Percentiles rank a stretch among this genome's conserved stretches.
Conservation (phyloP, 2,329 filamentous ascomycete species). For the Fusarium neocosmosporiellum region DNA sequence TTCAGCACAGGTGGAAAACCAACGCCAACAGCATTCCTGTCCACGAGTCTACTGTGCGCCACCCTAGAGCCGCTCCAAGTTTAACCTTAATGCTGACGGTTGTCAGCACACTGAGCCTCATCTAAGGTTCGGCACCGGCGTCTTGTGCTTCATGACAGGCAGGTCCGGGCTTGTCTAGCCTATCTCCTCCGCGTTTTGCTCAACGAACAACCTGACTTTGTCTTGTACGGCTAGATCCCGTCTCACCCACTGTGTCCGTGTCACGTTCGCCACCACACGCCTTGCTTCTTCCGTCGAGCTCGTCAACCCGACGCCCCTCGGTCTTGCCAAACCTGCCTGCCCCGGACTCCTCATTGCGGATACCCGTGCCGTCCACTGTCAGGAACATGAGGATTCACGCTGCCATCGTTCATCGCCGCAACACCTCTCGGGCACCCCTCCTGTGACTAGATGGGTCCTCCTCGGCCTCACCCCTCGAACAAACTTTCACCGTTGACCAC, state of each 20-base stretch:
- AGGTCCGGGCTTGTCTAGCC: conserved; percentile 21
- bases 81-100: conserved; percentile 36
- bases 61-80: conserved; percentile 26
- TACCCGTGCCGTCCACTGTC: neutral
- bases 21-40: conserved; percentile 35
- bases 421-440: conserved; percentile 7
- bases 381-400: neutral
- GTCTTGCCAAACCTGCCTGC: neutral
- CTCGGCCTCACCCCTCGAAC: conserved; percentile 8
- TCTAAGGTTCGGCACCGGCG: conserved; percentile 37
- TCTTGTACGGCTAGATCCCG: conserved; percentile 32
- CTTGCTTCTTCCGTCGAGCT: conserved; percentile 36
- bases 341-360: conserved; percentile 5
- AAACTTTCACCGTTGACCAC: conserved; percentile 35
- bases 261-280: conserved; percentile 14
- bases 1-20: conserved; percentile 1
- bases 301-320: conserved; percentile 13
- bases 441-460: neutral
- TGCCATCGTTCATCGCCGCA: neutral
- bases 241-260: conserved; percentile 20
- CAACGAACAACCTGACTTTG: conserved; percentile 14
- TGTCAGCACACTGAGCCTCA: conserved; percentile 19
- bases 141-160: conserved; percentile 23
- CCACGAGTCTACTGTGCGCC: conserved; percentile 19
- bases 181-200: conserved; percentile 24